These are phyloP conservation scores for Westerdykella ornata DNA, from an alignment of 2,329 filamentous ascomycete genomes.

Conservation along the genomic window DNA sequence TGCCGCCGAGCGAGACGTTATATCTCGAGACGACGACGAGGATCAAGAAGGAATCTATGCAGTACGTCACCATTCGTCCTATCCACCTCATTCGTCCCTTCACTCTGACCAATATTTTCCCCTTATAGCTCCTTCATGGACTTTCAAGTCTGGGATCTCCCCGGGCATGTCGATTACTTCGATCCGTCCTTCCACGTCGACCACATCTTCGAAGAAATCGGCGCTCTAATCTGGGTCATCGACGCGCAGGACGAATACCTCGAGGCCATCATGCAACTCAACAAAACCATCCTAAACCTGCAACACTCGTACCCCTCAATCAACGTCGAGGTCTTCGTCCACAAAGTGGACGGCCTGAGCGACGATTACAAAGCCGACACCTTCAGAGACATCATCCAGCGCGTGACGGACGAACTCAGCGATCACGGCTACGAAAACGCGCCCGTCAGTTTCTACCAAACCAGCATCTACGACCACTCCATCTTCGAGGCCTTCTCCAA, in stretches of 20 bases:
- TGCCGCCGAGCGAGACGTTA: constrained; percentile 89
- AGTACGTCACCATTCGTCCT: constrained; percentile 54
- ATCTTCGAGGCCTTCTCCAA: constrained; percentile 98
- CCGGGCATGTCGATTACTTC: constrained; percentile 88
- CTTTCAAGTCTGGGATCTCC: constrained; percentile 97
- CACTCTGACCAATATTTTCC: constrained; percentile 3
- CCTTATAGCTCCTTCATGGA: constrained; percentile 86
- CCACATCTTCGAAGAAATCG: constrained; percentile 88
- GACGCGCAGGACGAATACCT: constrained; percentile 98
- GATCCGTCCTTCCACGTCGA: constrained; percentile 86
- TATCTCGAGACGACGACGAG: constrained; percentile 92
- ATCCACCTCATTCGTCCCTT: background rate
- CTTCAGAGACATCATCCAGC: constrained; percentile 91
- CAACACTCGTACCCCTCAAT: constrained; percentile 86
- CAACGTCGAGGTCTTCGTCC: constrained; percentile 97
- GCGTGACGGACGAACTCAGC: constrained; percentile 90
- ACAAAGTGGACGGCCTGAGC: constrained; percentile 96
- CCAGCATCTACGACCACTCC: constrained; percentile 96
- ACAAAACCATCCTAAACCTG: constrained; percentile 80
- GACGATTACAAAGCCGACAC: constrained; percentile 96
- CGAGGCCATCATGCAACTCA: constrained; percentile 79
- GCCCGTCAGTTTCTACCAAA: constrained; percentile 89
- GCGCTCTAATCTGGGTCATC: constrained; percentile 95
- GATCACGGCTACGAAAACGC: constrained; percentile 91
- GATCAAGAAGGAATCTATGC: constrained; percentile 91